These are phyloP conservation scores for Albifimbria verrucaria DNA, from an alignment of 2,329 filamentous ascomycete species.

Conservation along the genomic window DNA sequence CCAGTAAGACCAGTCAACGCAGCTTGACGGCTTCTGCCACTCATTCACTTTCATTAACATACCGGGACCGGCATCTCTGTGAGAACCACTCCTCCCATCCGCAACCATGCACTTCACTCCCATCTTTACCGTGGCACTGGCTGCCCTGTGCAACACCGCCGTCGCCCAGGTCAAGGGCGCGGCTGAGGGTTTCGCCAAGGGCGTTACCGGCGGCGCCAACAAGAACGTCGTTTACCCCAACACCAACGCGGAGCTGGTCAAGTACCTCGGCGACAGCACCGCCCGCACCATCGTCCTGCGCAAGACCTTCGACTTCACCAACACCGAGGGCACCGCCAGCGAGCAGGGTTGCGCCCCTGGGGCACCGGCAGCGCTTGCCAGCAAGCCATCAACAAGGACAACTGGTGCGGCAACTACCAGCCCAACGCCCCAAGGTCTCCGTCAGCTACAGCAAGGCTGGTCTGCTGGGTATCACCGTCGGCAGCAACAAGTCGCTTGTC, in stretches of 20 bases:
- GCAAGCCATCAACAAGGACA: conserved; percentile 56
- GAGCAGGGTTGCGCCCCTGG: conserved; percentile 57
- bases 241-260: conserved; percentile 53
- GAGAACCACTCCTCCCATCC: not conserved
- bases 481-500: conserved; percentile 55
- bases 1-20: not conserved
- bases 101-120: not conserved
- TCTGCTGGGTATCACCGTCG: conserved; percentile 45
- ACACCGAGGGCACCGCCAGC: conserved; percentile 49
- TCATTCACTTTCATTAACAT: not conserved
- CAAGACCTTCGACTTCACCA: conserved; percentile 54
- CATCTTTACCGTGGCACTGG: not conserved
- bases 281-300: conserved; percentile 57
- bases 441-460: conserved; percentile 51
- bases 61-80: not conserved
- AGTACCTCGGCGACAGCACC: conserved; percentile 52
- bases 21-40: not conserved
- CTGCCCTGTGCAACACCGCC: not conserved
- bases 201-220: conserved; percentile 58
- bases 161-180: conserved; percentile 31
- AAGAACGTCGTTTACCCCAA: conserved; percentile 51
- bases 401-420: conserved; percentile 59
- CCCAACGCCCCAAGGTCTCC: conserved; percentile 41
- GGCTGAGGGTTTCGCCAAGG: conserved; percentile 42
- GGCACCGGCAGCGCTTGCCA: conserved; percentile 53